Percentiles rank a stretch among this genome's conserved stretches.
Evolutionary conservation across 164 flowering plant genomes (phyloP).

Genomic region (Akebia trifoliata): DNA sequence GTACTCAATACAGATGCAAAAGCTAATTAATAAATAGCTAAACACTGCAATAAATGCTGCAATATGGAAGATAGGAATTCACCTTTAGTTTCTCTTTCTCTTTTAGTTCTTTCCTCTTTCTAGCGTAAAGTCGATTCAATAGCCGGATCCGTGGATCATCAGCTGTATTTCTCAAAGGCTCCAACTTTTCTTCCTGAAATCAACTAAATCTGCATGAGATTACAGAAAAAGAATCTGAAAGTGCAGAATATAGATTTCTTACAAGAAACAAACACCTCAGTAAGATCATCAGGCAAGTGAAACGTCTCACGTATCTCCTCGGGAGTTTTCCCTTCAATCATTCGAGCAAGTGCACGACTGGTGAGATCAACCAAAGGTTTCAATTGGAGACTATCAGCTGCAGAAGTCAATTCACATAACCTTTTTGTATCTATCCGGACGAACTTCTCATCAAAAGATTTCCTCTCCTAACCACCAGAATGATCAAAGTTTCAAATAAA

Average conservation of each 20-base stretch:
- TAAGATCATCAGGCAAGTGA: constrained; percentile 93
- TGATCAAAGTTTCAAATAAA: too few species aligned
- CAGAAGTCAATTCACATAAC: constrained; percentile 82
- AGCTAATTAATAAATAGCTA: too few species aligned
- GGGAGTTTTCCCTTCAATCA: constrained; percentile 90
- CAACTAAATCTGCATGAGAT: constrained; percentile 11
- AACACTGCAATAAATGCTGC: too few species aligned
- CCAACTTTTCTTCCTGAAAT: constrained; percentile 86
- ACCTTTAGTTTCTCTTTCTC: constrained; percentile 78
- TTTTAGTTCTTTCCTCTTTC: constrained; percentile 83
- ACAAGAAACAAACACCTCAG: constrained; percentile 58
- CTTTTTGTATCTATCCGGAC: constrained; percentile 70
- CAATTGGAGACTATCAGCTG: constrained; percentile 87
- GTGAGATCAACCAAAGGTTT: constrained; percentile 90
- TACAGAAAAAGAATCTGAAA: background rate
- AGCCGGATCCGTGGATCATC: constrained; percentile 93
- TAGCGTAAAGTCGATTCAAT: constrained; percentile 81
- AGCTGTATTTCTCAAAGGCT: constrained; percentile 72
- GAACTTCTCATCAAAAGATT: constrained; percentile 80
- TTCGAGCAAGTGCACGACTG: constrained; percentile 88
- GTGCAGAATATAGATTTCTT: constrained; percentile 1
- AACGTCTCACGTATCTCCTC: constrained; percentile 91
- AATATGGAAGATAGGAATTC: constrained; percentile 4
- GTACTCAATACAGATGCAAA: too few species aligned
- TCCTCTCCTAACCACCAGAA: constrained; percentile 94